Evolutionary conservation across 1,139 yeast genomes (phyloP), one percentile per base, ranked within the genome.

Genomic region (Meyerozyma athensensis): DNA sequence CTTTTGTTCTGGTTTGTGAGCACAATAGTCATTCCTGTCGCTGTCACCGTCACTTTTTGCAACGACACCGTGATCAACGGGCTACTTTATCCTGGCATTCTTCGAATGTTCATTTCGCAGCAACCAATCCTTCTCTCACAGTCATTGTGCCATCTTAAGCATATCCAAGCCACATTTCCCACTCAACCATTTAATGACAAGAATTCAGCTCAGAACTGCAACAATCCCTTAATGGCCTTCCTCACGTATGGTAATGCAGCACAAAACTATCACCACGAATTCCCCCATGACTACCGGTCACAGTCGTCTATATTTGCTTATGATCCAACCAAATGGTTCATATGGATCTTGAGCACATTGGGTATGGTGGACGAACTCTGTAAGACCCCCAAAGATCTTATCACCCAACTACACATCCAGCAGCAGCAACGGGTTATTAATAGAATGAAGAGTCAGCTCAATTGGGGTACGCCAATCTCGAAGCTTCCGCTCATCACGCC

Each of bases 401-500:
- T 81, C 2, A 65, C 67, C 23, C 84, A 80, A 50, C 65, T 81
- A 28, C 54, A 63, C 23, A 64, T 82, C 22, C 87, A 82, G 50
- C 86, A 81, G 48, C 80, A 77, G 45, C 90, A 82, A 49, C 71
- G 72, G 44, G 58, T 75, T 7, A 59, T 82, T 19, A 85, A 82
- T 50, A 63, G 74, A 40, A 70, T 76, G 47, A 66, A 79, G 44
- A 70, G 81, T n/a, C 77, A 76, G 46, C 61, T 82, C 34, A 79
- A 80, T 50, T 82, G 90, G 90, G 90, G 90, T 2, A 79, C 85
- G 0, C 85, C 89, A 2, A 78, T 82, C 33, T 81, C 82, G 30
- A 77, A 76, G 46, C 58, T 82, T 12, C 89, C 90, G 0, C 62
- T 76, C 31, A 61, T 70, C 26, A 57, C 68, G 1, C 68, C 77